Base-by-base conservation (phyloP, 495 filamentous ascomycete species). In the Pseudomonodictys pantanalensis region DNA sequence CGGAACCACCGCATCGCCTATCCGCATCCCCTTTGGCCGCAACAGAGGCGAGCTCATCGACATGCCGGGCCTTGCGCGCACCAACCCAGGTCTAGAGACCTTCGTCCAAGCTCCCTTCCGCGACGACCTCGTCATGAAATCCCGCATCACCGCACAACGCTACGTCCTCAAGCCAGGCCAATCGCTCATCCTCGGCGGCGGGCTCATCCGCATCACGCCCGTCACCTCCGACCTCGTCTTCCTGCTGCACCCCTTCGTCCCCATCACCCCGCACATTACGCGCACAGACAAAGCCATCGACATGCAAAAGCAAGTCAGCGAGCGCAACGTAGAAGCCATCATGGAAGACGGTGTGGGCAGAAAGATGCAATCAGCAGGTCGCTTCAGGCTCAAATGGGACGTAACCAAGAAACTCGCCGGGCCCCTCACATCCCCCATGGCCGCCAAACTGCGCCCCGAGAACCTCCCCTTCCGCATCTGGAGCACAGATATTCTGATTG, bases 1-100 rank as follows among this genome's bases (percentile, higher is more conserved):
- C 1, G 93, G 93, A 1, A 99, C 93, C 0, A 99, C 93, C 0
- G 93, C 91, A 1, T 92, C 90, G 0, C 93, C 93, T 0, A 96
- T 99, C 63, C 84, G 93, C 18, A 79, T 96, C 45, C 86, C 89
- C 7, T 97, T 92, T 66, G 91, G 91, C 42, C 83, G 81, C 56
- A 86, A 87, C 9, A 86, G 82, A 62, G 92, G 93, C 47, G 93
- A 99, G 67, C 74, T 99, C n/a, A 89, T 99, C 66, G 93, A 95
- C 68, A 81, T 99, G 11, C 93, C 93, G 0, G 93, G 93, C 9
- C 76, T 99, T 12, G 79, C 86, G 18, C 85, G 95, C 20, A 82
- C 80, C 24, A 80, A 83, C 11, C 61, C 61, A 2, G 58, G 50
- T 10, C 77, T 99, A 2, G 82, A 86, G 28, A 67, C 79, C 7